A percentile compares a stretch with the other conserved stretches of the same genome.
phyloP scores from a whole-genome alignment of 805 yeast genomes.

The Kazachstania viticola region DNA sequence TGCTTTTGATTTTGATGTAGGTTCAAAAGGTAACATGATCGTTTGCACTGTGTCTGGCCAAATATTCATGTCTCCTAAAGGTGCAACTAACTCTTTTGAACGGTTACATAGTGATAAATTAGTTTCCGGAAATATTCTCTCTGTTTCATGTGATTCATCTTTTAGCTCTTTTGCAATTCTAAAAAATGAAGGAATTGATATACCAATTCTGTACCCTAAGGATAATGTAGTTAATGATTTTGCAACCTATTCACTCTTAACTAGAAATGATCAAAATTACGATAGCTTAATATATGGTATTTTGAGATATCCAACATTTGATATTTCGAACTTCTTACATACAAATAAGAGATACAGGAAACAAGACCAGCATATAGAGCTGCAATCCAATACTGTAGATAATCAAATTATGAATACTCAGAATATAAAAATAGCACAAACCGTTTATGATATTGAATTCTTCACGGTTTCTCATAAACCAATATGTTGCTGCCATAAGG shows the following conservation, averaged over 20 bases:
- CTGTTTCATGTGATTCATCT: conserved; percentile 53
- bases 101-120: conserved; percentile 26
- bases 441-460: no score
- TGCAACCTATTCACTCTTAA: conserved; percentile 40
- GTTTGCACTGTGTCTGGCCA: conserved; percentile 61
- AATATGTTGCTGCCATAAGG: conserved; percentile 17
- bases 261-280: no score
- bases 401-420: no score
- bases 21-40: conserved; percentile 56
- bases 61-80: conserved; percentile 32
- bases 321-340: no score
- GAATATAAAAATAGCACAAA: no score
- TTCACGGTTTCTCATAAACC: no score
- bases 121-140: conserved; percentile 25
- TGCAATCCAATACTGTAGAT: conserved; percentile 1
- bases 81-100: conserved; percentile 8
- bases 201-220: conserved; percentile 42
- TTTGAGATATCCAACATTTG: no score
- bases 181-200: conserved; percentile 47
- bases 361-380: no score
- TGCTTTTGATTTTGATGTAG: conserved; percentile 49
- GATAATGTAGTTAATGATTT: conserved; percentile 43
- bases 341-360: no score
- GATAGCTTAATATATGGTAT: no score
- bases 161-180: conserved; percentile 59